Base-by-base conservation (phyloP, 306 rosid species). In the Geum urbanum region DNA sequence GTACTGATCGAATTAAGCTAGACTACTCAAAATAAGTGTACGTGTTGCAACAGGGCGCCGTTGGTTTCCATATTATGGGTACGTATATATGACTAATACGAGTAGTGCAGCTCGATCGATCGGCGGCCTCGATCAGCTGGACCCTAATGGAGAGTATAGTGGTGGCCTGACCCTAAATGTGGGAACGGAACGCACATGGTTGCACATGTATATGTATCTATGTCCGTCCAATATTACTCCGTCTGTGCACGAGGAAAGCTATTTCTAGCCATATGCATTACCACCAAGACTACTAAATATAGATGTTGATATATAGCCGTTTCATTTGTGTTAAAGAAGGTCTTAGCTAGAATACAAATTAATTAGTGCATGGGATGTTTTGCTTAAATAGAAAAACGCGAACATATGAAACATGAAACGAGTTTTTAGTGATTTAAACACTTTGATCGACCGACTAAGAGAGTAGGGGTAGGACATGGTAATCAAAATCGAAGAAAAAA, bases 161-260 rank as follows among this genome's bases (percentile, higher is more conserved):
- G 64, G 64, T 60, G 65, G 46, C 65, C 65, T 15, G 46, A 3
- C 22, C 65, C 37, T 32, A 32, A 32, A 77, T 86, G 90, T 85
- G 88, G 86, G 86, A 81, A 81, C 79, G 66, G 76, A 81, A 75
- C 44, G 84, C 92, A 87, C 88, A 83, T 85, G 86, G 64, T 5
- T 62, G 73, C 85, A 66, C 90, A 77, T 85, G 84, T 61, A 39
- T 61, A 9, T 53, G 9, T 35, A 32, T 5, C 15, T 45, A n/a
- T 45, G 50, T 35, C 10, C 63, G 16, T 35, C 57, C 13, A 61
- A 4, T 60, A 37, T 60, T 9, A 76, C 74, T 63, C 74, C 74
- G 74, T 61, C 9, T 37, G 9, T 18, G 40, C 41, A 20, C 10
- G 27, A 20, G 60, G 39, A 22, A 55, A 18, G 58, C 58, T 54